phyloP scores from a whole-genome alignment of 345 rosid genomes.

The Geranium rotundifolium region DNA sequence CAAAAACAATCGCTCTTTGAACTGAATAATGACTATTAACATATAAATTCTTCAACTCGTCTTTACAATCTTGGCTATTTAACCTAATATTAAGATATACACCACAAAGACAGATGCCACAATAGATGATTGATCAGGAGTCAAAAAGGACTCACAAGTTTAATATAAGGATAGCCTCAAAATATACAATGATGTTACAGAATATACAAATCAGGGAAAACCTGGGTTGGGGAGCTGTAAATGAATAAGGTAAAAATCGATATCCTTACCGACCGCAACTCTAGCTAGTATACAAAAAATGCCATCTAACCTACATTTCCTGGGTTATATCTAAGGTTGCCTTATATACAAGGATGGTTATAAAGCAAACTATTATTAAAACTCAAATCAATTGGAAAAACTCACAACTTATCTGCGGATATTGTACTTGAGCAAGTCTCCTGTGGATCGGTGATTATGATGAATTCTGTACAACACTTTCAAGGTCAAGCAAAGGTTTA shows the following conservation, averaged over 20 bases:
- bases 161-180: background rate
- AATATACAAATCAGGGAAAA: background rate
- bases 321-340: background rate
- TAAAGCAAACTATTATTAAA: background rate
- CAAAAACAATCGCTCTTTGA: too few relatives aligned
- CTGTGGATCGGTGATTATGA: too few relatives aligned
- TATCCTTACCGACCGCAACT: background rate
- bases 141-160: background rate
- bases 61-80: too few relatives aligned
- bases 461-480: conserved; percentile 7
- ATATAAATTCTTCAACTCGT: too few relatives aligned
- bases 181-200: background rate
- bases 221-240: background rate
- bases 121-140: background rate
- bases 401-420: background rate
- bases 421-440: background rate
- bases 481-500: conserved; percentile 47
- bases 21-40: too few relatives aligned
- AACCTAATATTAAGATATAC: too few relatives aligned
- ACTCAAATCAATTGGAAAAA: background rate
- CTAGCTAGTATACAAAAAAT: background rate
- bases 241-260: background rate
- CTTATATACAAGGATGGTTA: background rate
- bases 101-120: background rate
- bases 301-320: background rate